phyloP scores from a whole-genome alignment of 2,329 filamentous ascomycete species.

The Phaeomoniella chlamydospora region DNA sequence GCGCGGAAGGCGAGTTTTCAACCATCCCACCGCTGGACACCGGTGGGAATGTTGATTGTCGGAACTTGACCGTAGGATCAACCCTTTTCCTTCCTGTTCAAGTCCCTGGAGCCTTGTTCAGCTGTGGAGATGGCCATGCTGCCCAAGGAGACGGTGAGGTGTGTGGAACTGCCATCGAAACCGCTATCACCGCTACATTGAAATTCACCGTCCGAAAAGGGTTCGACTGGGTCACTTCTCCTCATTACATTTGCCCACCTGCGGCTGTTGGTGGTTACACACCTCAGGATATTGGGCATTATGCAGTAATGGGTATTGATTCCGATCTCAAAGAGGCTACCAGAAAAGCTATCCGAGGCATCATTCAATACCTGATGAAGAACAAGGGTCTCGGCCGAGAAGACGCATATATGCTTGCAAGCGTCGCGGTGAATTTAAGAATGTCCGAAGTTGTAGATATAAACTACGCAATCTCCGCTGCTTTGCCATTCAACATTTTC shows the following conservation, averaged over 20 bases:
- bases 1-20: slow-evolving; percentile 26
- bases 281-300: slow-evolving; percentile 22
- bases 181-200: slow-evolving; percentile 33
- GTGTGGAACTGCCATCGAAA: slow-evolving; percentile 43
- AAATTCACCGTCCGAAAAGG: slow-evolving; percentile 34
- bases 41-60: slow-evolving; percentile 42
- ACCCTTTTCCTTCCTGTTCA: slow-evolving; percentile 35
- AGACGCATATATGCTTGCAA: slow-evolving; percentile 39
- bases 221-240: slow-evolving; percentile 30
- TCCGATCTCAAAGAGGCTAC: slow-evolving; percentile 33
- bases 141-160: slow-evolving; percentile 41
- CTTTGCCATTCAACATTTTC: slow-evolving; percentile 34
- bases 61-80: slow-evolving; percentile 31
- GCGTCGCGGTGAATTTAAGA: slow-evolving; percentile 34
- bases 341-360: slow-evolving; percentile 30
- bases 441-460: slow-evolving; percentile 40
- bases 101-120: slow-evolving; percentile 35
- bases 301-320: slow-evolving; percentile 33
- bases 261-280: slow-evolving; percentile 6
- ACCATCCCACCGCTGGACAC: slow-evolving; percentile 37
- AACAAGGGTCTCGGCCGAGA: slow-evolving; percentile 29
- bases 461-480: slow-evolving; percentile 37
- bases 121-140: slow-evolving; percentile 39
- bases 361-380: slow-evolving; percentile 33
- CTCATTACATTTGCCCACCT: slow-evolving; percentile 30